A percentile compares a stretch with the other conserved stretches of the same genome.
Evolutionary conservation across 2,329 filamentous ascomycete genomes (phyloP).

Genomic region (Paramyrothecium sp.): DNA sequence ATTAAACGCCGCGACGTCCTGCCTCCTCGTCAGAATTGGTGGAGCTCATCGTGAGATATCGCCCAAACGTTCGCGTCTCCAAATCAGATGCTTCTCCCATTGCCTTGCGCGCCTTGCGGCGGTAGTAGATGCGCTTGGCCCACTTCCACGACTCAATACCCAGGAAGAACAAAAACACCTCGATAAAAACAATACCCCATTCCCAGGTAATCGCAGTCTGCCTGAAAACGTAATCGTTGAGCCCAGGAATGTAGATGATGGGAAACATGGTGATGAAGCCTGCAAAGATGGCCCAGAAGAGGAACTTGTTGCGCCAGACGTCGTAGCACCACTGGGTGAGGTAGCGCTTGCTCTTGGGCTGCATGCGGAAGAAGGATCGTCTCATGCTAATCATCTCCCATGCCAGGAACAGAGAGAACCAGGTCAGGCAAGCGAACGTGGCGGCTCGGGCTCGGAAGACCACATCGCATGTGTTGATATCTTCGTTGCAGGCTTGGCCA

Average conservation of each 20-base stretch:
- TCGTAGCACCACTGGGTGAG: constrained; percentile 66
- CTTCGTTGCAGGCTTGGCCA: constrained; percentile 55
- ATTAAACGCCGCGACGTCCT: not conserved
- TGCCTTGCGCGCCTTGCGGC: constrained; percentile 21
- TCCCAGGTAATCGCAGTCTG: constrained; percentile 59
- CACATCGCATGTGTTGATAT: constrained; percentile 50
- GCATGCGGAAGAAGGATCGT: constrained; percentile 71
- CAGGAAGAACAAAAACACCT: constrained; percentile 53
- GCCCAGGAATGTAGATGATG: constrained; percentile 54
- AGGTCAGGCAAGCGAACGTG: constrained; percentile 70
- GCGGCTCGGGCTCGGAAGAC: constrained; percentile 71
- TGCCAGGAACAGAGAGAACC: constrained; percentile 71
- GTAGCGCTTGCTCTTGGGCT: constrained; percentile 58
- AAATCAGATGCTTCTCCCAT: not conserved
- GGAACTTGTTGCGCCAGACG: constrained; percentile 68
- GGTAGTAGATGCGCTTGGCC: constrained; percentile 47
- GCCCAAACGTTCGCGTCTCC: not conserved
- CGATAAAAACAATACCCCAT: constrained; percentile 58
- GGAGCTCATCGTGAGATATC: not conserved
- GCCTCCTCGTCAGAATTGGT: not conserved
- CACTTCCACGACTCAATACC: constrained; percentile 60
- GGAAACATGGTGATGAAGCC: constrained; percentile 47
- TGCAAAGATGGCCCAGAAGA: constrained; percentile 59
- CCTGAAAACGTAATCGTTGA: constrained; percentile 57
- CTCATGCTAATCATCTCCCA: constrained; percentile 75